phyloP scores from a whole-genome alignment of 2,329 filamentous ascomycete genomes.

The Phialophora chinensis region DNA sequence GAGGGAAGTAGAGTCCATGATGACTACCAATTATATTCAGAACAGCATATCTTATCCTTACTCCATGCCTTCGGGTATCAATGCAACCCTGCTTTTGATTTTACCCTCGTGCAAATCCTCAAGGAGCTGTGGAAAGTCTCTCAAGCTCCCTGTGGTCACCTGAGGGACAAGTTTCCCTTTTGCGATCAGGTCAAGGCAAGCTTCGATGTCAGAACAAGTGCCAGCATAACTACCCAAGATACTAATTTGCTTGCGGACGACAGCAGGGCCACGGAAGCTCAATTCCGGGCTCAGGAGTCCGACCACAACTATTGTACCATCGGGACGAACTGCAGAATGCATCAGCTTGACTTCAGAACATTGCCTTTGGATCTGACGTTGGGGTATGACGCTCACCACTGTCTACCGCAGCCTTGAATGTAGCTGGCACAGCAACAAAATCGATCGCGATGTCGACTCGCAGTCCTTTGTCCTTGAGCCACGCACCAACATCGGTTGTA shows the following conservation, averaged over 20 bases:
- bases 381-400: conserved; percentile 18
- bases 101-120: conserved; percentile 31
- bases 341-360: too few relatives aligned
- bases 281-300: conserved; percentile 23
- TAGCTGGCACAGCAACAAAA: conserved; percentile 23
- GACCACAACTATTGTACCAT: conserved; percentile 28
- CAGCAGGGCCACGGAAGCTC: conserved; percentile 6
- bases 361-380: too few relatives aligned
- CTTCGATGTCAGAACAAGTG: conserved; percentile 21
- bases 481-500: conserved; percentile 17
- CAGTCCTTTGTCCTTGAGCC: conserved; percentile 14
- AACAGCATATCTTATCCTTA: too few relatives aligned
- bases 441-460: conserved; percentile 29
- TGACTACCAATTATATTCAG: too few relatives aligned
- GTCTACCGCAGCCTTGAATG: conserved; percentile 22
- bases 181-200: conserved; percentile 25
- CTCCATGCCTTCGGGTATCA: conserved; percentile 22
- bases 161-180: conserved; percentile 26
- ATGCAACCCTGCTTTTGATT: conserved; percentile 31
- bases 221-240: conserved; percentile 31
- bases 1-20: too few relatives aligned
- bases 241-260: conserved; percentile 22
- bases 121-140: conserved; percentile 24
- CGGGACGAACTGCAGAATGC: conserved; percentile 17
- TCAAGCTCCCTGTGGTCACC: conserved; percentile 23